phyloP scores from a whole-genome alignment of 805 yeast species.

The Kuraishia piskuri region DNA sequence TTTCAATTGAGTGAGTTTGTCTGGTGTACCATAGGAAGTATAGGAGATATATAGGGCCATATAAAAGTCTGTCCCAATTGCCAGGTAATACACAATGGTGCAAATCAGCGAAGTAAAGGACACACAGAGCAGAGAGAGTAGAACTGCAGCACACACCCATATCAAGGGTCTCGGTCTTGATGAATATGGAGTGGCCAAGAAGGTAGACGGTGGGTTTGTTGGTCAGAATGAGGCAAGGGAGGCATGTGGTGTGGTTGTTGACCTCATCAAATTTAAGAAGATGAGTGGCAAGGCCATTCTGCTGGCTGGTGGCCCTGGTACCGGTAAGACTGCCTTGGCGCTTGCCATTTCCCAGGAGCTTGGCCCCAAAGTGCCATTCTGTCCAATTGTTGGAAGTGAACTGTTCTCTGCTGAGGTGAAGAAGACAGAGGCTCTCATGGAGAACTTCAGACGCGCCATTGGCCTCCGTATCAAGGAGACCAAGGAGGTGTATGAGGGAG shows the following conservation, averaged over 20 bases:
- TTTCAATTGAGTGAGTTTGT: too few relatives aligned
- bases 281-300: slow-evolving; percentile 95
- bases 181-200: slow-evolving; percentile 78
- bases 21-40: too few relatives aligned
- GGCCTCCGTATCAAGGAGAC: slow-evolving; percentile 95
- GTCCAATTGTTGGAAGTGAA: slow-evolving; percentile 95
- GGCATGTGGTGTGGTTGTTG: slow-evolving; percentile 94
- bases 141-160: slow-evolving; percentile 96
- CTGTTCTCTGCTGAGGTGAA: slow-evolving; percentile 93
- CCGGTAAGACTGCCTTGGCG: slow-evolving; percentile 97
- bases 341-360: slow-evolving; percentile 92
- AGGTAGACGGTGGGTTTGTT: slow-evolving; percentile 81
- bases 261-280: slow-evolving; percentile 82
- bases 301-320: slow-evolving; percentile 96
- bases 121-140: slow-evolving; percentile 34
- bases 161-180: slow-evolving; percentile 92
- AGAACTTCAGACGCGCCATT: slow-evolving; percentile 92
- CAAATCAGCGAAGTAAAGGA: slow-evolving; percentile 12
- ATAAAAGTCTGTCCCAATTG: background rate
- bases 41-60: background rate
- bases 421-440: slow-evolving; percentile 94
- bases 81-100: slow-evolving; percentile 4
- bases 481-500: slow-evolving; percentile 97
- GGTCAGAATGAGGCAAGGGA: slow-evolving; percentile 73
- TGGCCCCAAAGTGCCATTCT: slow-evolving; percentile 96